A percentile compares a stretch with the other conserved stretches of the same genome.
phyloP scores from a whole-genome alignment of 805 yeast species.

The Suhomyces tanzawaensis region DNA sequence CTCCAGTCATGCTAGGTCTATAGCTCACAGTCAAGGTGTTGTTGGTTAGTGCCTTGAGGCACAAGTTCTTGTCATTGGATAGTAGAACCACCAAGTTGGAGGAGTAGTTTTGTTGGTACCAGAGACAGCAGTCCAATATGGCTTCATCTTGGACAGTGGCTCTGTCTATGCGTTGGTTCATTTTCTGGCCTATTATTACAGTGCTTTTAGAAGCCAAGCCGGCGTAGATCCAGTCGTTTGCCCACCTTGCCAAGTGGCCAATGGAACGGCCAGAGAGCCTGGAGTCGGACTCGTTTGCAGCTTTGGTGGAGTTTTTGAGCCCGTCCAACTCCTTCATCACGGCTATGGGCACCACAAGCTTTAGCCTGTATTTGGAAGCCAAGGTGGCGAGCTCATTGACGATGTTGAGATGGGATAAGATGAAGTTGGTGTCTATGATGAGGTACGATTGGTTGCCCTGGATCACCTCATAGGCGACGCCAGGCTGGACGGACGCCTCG shows the following conservation, averaged over 20 bases:
- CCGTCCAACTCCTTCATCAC: constrained; percentile 84
- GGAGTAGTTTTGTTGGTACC: constrained; percentile 42
- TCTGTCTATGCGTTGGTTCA: constrained; percentile 50
- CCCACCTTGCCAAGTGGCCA: constrained; percentile 62
- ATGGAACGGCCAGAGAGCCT: constrained; percentile 34
- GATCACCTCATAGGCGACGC: constrained; percentile 6
- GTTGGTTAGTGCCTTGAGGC: constrained; percentile 72
- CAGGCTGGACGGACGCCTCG: not conserved
- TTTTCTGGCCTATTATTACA: constrained; percentile 62
- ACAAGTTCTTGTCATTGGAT: constrained; percentile 82
- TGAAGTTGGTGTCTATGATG: constrained; percentile 81
- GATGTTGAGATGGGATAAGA: constrained; percentile 62
- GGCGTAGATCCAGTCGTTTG: constrained; percentile 73
- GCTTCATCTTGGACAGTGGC: constrained; percentile 66
- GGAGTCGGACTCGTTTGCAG: constrained; percentile 13
- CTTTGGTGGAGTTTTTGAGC: constrained; percentile 48
- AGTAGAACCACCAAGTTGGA: constrained; percentile 52
- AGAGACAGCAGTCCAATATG: constrained; percentile 80
- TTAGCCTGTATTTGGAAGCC: constrained; percentile 42
- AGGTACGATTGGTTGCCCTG: constrained; percentile 35
- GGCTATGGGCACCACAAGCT: constrained; percentile 64
- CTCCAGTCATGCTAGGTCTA: constrained; percentile 43
- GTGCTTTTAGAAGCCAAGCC: constrained; percentile 51
- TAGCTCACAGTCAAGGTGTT: constrained; percentile 61
- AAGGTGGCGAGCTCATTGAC: constrained; percentile 50